These are phyloP conservation scores for Nakaseomyces sp. DNA, from an alignment of 1,139 yeast genomes.

Conservation along the genomic window DNA sequence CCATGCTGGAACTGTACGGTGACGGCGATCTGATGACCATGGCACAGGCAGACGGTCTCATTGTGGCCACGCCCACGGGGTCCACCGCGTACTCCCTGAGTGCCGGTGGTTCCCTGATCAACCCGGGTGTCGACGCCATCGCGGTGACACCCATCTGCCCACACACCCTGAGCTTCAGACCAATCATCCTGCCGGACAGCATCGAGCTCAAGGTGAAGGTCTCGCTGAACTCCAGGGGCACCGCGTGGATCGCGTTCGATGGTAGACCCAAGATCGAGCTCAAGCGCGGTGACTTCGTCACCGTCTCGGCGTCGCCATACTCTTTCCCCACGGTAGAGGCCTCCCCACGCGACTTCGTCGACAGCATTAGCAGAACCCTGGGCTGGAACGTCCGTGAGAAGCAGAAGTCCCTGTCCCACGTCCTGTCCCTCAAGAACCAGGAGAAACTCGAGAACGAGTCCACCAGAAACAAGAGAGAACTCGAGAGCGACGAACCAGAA, in stretches of 20 bases:
- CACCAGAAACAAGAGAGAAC: constrained; percentile 11
- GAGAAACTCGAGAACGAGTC: constrained; percentile 18
- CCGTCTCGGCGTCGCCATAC: constrained; percentile 67
- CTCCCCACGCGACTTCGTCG: constrained; percentile 69
- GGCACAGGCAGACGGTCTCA: constrained; percentile 86
- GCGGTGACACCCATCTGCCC: constrained; percentile 91
- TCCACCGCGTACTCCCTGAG: constrained; percentile 85
- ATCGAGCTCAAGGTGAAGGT: constrained; percentile 71
- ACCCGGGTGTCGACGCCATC: constrained; percentile 82
- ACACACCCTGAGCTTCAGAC: constrained; percentile 80
- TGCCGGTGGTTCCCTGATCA: constrained; percentile 89
- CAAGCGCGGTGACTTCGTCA: constrained; percentile 64
- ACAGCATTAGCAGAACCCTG: constrained; percentile 72
- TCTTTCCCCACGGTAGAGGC: constrained; percentile 82
- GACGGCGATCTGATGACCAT: constrained; percentile 72
- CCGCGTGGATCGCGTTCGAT: constrained; percentile 89
- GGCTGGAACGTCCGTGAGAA: constrained; percentile 82
- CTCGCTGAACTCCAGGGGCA: constrained; percentile 55
- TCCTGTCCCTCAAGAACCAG: constrained; percentile 28
- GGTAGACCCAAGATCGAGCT: constrained; percentile 75
- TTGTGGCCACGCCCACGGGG: constrained; percentile 86
- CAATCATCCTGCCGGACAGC: constrained; percentile 77
- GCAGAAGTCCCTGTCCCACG: constrained; percentile 59
- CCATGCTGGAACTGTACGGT: constrained; percentile 76
- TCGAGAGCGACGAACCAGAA: constrained; percentile 6